These are phyloP conservation scores for Salix koriyanagi DNA, from an alignment of 345 rosid species.

Conservation along the genomic window DNA sequence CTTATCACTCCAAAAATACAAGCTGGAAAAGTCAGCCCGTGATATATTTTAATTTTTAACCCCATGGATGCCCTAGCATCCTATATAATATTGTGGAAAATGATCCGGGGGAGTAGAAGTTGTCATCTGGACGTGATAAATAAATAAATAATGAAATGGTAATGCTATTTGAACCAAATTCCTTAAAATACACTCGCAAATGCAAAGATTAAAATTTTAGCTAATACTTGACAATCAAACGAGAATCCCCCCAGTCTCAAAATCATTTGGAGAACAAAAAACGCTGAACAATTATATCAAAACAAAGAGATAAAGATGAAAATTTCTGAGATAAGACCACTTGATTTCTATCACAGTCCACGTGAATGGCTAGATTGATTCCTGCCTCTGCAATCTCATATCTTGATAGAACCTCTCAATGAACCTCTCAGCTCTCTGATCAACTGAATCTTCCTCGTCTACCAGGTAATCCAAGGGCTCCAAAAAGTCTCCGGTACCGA, in stretches of 20 bases:
- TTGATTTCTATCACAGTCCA: not conserved
- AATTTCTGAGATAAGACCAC: not conserved
- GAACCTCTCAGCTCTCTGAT: constrained; percentile 70
- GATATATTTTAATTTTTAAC: not conserved
- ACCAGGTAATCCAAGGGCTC: constrained; percentile 11
- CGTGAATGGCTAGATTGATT: constrained; percentile 14
- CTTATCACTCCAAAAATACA: not conserved
- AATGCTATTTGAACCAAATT: not conserved
- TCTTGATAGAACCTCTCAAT: constrained; percentile 56
- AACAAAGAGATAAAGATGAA: not conserved
- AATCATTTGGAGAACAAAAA: not conserved
- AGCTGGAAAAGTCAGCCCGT: not conserved
- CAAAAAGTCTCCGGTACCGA: constrained; percentile 1
- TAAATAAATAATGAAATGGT: not conserved
- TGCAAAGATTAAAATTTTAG: not conserved
- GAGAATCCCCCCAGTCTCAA: not conserved
- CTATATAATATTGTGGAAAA: not conserved
- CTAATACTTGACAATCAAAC: not conserved
- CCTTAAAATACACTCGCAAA: not conserved
- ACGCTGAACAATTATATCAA: not conserved
- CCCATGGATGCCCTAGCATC: not conserved
- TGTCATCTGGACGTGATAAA: not conserved
- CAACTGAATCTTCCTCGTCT: constrained; percentile 43
- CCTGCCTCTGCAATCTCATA: constrained; percentile 60
- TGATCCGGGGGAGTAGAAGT: not conserved